A percentile compares a stretch with the other conserved stretches of the same genome.
Conservation (phyloP, 164 flowering plant genomes). For the Magnolia kwangsiensis region DNA sequence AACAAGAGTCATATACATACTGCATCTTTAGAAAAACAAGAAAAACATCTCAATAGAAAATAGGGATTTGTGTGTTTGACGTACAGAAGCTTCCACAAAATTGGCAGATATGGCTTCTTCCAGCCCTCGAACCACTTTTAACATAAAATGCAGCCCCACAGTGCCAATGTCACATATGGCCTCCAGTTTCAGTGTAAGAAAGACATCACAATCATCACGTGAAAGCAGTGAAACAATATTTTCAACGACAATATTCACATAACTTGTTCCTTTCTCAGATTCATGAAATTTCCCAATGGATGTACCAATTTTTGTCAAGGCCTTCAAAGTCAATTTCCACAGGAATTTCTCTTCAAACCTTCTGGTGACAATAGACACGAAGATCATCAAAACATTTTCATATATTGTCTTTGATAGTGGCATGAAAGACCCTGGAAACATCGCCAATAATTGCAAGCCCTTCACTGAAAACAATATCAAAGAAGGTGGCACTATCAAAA, state of each 20-base stretch:
- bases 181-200: constrained; percentile 53
- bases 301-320: constrained; percentile 60
- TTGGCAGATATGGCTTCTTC: constrained; percentile 52
- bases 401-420: constrained; percentile 37
- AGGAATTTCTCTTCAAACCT: constrained; percentile 28
- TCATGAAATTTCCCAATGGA: constrained; percentile 42
- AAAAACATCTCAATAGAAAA: background rate
- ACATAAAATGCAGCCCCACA: constrained; percentile 42
- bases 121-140: constrained; percentile 47
- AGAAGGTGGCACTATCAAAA: background rate
- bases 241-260: constrained; percentile 52
- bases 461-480: constrained; percentile 48
- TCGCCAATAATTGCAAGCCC: constrained; percentile 74
- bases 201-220: constrained; percentile 35
- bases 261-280: constrained; percentile 47
- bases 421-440: constrained; percentile 49
- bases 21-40: background rate
- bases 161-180: constrained; percentile 58
- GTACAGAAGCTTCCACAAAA: constrained; percentile 52
- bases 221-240: constrained; percentile 41
- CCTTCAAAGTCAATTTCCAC: constrained; percentile 64
- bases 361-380: constrained; percentile 38
- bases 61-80: constrained; percentile 20
- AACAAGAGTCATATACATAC: background rate
- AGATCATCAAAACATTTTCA: constrained; percentile 50